These are phyloP conservation scores for Vicia villosa DNA, from an alignment of 306 rosid genomes.

Conservation along the genomic window DNA sequence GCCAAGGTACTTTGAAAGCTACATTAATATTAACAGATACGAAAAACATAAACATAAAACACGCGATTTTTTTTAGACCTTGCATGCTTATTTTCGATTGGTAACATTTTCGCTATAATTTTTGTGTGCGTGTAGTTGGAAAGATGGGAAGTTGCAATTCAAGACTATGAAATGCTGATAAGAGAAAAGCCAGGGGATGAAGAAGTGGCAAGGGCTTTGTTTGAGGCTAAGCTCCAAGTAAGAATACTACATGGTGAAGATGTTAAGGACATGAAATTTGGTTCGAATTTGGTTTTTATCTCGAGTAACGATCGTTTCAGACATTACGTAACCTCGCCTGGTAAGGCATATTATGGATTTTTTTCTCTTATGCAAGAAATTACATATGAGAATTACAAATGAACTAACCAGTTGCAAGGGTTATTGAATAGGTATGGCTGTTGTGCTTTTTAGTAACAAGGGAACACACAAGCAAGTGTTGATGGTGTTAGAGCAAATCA, in stretches of 20 bases:
- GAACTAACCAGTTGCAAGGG: constrained; percentile 17
- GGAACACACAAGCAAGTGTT: constrained; percentile 54
- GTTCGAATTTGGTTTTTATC: constrained; percentile 66
- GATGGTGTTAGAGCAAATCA: constrained; percentile 60
- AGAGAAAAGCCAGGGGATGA: constrained; percentile 86
- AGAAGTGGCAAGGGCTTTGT: constrained; percentile 80
- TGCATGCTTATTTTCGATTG: background rate
- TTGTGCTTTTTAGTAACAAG: constrained; percentile 76
- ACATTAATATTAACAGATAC: background rate
- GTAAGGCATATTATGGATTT: constrained; percentile 41
- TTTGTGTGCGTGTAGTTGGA: constrained; percentile 58
- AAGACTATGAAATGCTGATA: constrained; percentile 77
- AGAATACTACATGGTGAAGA: constrained; percentile 70
- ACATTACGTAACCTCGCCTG: constrained; percentile 77
- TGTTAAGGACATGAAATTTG: constrained; percentile 66
- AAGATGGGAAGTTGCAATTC: constrained; percentile 83
- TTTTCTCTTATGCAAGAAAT: background rate
- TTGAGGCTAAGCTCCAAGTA: constrained; percentile 71
- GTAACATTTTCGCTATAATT: background rate
- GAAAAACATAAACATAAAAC: too few species aligned
- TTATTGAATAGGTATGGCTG: constrained; percentile 69
- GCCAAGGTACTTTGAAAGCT: constrained; percentile 59
- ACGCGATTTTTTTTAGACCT: background rate
- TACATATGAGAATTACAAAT: background rate
- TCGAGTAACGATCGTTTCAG: constrained; percentile 77